Conservation (phyloP, 139 green algal genomes). For the Trebouxia sp. region DNA sequence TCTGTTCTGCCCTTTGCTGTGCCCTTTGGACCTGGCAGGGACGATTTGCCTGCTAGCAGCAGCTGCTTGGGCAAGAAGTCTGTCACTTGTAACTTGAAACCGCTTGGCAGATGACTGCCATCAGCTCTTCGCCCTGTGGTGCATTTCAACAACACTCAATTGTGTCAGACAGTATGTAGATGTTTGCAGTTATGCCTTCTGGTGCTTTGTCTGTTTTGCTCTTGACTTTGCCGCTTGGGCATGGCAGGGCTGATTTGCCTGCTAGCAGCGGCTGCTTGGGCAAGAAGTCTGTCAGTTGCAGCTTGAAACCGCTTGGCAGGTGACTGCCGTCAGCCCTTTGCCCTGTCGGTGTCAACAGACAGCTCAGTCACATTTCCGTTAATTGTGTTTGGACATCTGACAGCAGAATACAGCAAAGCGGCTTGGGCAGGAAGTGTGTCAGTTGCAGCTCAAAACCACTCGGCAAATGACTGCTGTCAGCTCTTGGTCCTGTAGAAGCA, state of each 20-base stretch:
- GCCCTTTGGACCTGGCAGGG: not conserved
- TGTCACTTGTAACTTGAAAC: constrained; percentile 21
- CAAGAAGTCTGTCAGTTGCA: constrained; percentile 23
- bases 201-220: too few relatives aligned
- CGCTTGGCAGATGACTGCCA: constrained; percentile 14
- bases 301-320: constrained; percentile 19
- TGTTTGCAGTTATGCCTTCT: too few relatives aligned
- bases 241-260: not conserved
- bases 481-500: too few relatives aligned
- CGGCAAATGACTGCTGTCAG: too few relatives aligned
- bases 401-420: too few relatives aligned
- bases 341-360: not conserved
- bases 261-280: not conserved
- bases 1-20: not conserved
- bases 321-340: constrained; percentile 11
- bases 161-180: too few relatives aligned
- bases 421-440: too few relatives aligned
- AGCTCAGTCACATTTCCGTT: too few relatives aligned
- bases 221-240: not conserved
- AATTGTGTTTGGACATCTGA: too few relatives aligned
- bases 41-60: not conserved
- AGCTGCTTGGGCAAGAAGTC: constrained; percentile 22
- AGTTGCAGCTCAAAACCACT: too few relatives aligned
- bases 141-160: too few relatives aligned
- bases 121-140: constrained; percentile 12